phyloP scores from a whole-genome alignment of 2,329 filamentous ascomycete genomes.

The Drechslerella stenobrocha region DNA sequence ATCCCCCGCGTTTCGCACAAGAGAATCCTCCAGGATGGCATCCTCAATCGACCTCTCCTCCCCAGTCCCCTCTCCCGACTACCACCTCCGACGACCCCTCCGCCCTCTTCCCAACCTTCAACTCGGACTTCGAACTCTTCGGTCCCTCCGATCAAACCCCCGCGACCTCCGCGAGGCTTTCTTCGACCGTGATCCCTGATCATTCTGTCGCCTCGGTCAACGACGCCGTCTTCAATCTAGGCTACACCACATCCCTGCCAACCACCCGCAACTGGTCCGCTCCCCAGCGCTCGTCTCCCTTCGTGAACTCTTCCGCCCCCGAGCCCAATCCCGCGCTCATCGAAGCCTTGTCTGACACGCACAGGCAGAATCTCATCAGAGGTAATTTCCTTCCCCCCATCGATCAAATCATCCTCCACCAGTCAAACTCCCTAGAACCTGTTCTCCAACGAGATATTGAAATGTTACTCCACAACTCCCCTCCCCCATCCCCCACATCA shows the following conservation, averaged over 20 bases:
- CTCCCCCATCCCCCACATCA: neutral
- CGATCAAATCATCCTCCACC: neutral
- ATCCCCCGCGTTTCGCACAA: slow-evolving; percentile 48
- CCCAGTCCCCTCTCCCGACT: slow-evolving; percentile 13
- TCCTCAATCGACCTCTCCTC: slow-evolving; percentile 17
- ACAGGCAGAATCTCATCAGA: slow-evolving; percentile 31
- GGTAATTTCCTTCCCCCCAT: slow-evolving; percentile 40
- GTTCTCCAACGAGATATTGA: slow-evolving; percentile 39
- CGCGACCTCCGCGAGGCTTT: slow-evolving; percentile 9
- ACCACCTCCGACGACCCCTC: slow-evolving; percentile 1
- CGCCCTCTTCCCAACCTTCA: slow-evolving; percentile 32
- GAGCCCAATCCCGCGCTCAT: slow-evolving; percentile 45
- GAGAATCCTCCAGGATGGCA: slow-evolving; percentile 48
- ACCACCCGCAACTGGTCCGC: slow-evolving; percentile 31
- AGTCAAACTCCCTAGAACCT: slow-evolving; percentile 25
- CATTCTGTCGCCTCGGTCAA: slow-evolving; percentile 5
- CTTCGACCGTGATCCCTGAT: slow-evolving; percentile 36
- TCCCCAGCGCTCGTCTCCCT: slow-evolving; percentile 35
- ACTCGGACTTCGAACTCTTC: slow-evolving; percentile 48
- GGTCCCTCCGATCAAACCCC: slow-evolving; percentile 20
- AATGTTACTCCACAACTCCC: slow-evolving; percentile 4
- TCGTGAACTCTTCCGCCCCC: slow-evolving; percentile 19
- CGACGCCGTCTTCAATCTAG: slow-evolving; percentile 47
- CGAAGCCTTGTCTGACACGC: slow-evolving; percentile 38
- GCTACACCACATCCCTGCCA: slow-evolving; percentile 41